Base-by-base conservation (phyloP, 768 basidiomycete species). In the Mycena pura region DNA sequence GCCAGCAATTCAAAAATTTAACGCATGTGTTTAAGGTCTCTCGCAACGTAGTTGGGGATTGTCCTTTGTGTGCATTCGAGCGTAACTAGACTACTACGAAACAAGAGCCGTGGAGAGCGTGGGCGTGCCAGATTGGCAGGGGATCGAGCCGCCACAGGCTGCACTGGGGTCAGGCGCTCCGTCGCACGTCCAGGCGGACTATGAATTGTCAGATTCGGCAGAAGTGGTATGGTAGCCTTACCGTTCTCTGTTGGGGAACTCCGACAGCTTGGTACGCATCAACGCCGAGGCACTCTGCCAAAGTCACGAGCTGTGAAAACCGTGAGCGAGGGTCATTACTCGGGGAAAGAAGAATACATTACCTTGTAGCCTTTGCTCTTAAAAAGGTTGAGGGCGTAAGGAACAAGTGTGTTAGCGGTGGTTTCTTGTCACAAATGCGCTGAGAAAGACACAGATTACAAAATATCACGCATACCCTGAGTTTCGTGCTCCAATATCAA, bases 271-370 rank as follows among this genome's bases (percentile, higher is more conserved):
- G 74, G 63, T 79, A 80, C 15, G 77, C 70, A 3, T 61, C 49
- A 36, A 60, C 46, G n/a, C 75, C 77, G 8, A 80, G 65, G 52
- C 78, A 79, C n/a, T n/a, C n/a, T n/a, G 78, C 78, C 22, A 80
- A 56, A 9, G 77, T 77, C 46, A 80, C 79, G 24, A 80, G 69
- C 43, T 73, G 55, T 32, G 38, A 13, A 62, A 44, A 45, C 31
- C 1, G 27, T 32, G 50, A 45, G 32, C 45, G 28, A 39, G 45
- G 27, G 25, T 24, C 24, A 34, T 17, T 19, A 43, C 17, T 44
- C 24, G 57, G 44, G 14, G 25, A 34, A 21, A 22, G 15, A 27
- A 44, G 24, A 21, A 15, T 28, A n/a, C n/a, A n/a, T n/a, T 52
- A 43, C 73, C 54, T 69, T 57, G 70, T 73, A 45, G 58, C 58